These are phyloP conservation scores for Wickerhamiella spandovensis DNA, from an alignment of 805 yeast genomes.

Conservation along the genomic window DNA sequence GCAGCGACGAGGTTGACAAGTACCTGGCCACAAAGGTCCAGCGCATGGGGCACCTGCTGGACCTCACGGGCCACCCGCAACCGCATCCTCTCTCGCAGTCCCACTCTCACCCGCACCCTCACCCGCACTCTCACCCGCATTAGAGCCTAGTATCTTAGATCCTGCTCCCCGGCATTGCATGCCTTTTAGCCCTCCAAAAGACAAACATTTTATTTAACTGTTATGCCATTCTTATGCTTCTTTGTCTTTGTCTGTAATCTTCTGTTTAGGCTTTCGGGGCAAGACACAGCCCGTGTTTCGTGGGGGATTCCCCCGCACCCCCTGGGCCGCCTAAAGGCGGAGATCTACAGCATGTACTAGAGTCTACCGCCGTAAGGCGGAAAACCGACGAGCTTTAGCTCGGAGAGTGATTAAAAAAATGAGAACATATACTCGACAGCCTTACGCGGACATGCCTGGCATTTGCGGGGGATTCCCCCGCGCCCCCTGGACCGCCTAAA, in stretches of 20 bases:
- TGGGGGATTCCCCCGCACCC: no score
- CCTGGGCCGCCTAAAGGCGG: no score
- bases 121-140: not conserved
- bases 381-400: no score
- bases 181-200: not conserved
- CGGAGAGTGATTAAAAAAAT: no score
- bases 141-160: not conserved
- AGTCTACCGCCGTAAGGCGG: no score
- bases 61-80: constrained; percentile 11
- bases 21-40: constrained; percentile 88
- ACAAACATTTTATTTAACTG: not conserved
- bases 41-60: constrained; percentile 90
- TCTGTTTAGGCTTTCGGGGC: no score
- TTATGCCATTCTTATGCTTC: not conserved
- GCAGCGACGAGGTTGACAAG: constrained; percentile 79
- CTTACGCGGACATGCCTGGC: no score
- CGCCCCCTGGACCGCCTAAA: no score
- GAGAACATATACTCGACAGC: no score
- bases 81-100: not conserved
- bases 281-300: no score
- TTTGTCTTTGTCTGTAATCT: not conserved
- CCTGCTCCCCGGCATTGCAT: not conserved
- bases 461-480: no score
- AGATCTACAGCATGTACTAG: no score
- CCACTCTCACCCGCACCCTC: not conserved